A percentile compares a stretch with the other conserved stretches of the same genome.
Evolutionary conservation across 148 eudicot genomes (phyloP).

Genomic region (Limonium bicolor): DNA sequence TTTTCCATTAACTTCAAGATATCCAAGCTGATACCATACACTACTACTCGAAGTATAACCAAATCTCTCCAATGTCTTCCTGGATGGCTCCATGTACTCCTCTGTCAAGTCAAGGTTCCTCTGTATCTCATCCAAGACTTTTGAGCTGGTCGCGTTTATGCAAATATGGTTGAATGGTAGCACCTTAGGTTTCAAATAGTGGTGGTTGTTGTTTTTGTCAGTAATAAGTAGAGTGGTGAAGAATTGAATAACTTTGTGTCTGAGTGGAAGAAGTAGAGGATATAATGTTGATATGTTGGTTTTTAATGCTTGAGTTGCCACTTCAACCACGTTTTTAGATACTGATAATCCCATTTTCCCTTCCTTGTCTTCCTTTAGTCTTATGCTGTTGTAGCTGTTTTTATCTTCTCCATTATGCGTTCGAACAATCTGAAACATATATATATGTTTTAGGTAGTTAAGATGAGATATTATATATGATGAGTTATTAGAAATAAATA

Average conservation of each 20-base stretch:
- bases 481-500: background rate
- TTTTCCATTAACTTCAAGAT: slow-evolving; percentile 34
- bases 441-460: background rate
- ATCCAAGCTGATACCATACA: slow-evolving; percentile 76
- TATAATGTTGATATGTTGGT: slow-evolving; percentile 53
- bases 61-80: slow-evolving; percentile 54
- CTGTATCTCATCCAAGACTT: slow-evolving; percentile 45
- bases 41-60: slow-evolving; percentile 86
- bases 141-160: slow-evolving; percentile 53
- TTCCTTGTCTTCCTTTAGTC: slow-evolving; percentile 34
- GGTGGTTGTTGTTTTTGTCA: slow-evolving; percentile 18
- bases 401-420: slow-evolving; percentile 52
- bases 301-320: slow-evolving; percentile 47
- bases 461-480: no score
- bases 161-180: slow-evolving; percentile 69
- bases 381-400: slow-evolving; percentile 41
- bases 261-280: slow-evolving; percentile 41
- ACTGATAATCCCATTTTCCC: slow-evolving; percentile 39
- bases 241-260: slow-evolving; percentile 46
- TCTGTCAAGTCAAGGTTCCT: slow-evolving; percentile 45
- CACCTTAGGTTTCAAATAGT: slow-evolving; percentile 53
- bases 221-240: slow-evolving; percentile 28
- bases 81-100: slow-evolving; percentile 67
- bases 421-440: slow-evolving; percentile 35
- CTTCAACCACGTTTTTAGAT: slow-evolving; percentile 38